Conservation (phyloP, 179 eudicot species). For the Dionaea muscipula region DNA sequence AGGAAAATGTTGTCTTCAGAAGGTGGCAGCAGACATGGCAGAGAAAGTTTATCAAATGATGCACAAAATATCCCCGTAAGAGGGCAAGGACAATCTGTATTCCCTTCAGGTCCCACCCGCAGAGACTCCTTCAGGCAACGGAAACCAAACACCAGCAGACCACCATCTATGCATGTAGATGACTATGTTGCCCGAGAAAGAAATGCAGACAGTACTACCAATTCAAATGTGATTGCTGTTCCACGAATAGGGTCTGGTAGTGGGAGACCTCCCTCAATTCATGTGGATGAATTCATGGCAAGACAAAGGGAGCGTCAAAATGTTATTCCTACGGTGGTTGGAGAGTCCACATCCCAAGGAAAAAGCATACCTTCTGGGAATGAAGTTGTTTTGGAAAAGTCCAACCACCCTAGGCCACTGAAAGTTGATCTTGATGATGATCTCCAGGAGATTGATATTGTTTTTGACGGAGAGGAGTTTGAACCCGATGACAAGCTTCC, state of each 20-base stretch:
- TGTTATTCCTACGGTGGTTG: conserved; percentile 36
- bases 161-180: conserved; percentile 97
- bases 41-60: conserved; percentile 47
- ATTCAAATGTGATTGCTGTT: conserved; percentile 76
- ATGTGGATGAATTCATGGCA: conserved; percentile 97
- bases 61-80: conserved; percentile 32
- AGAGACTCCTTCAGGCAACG: conserved; percentile 82
- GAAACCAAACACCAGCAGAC: conserved; percentile 93
- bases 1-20: conserved; percentile 58
- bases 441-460: conserved; percentile 88
- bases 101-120: conserved; percentile 55
- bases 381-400: conserved; percentile 32
- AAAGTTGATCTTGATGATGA: conserved; percentile 90
- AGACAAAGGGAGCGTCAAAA: conserved; percentile 84
- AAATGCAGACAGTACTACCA: conserved; percentile 56
- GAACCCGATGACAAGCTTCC: conserved; percentile 89
- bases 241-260: conserved; percentile 73
- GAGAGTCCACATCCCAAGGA: conserved; percentile 34
- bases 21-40: conserved; percentile 55
- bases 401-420: conserved; percentile 44
- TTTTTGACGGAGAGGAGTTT: conserved; percentile 86
- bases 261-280: conserved; percentile 95
- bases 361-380: conserved; percentile 32
- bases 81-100: conserved; percentile 42
- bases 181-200: conserved; percentile 97